Percentiles rank a stretch among this genome's conserved stretches.
phyloP scores from a whole-genome alignment of 441 rosid species.

The Brassica balearica region DNA sequence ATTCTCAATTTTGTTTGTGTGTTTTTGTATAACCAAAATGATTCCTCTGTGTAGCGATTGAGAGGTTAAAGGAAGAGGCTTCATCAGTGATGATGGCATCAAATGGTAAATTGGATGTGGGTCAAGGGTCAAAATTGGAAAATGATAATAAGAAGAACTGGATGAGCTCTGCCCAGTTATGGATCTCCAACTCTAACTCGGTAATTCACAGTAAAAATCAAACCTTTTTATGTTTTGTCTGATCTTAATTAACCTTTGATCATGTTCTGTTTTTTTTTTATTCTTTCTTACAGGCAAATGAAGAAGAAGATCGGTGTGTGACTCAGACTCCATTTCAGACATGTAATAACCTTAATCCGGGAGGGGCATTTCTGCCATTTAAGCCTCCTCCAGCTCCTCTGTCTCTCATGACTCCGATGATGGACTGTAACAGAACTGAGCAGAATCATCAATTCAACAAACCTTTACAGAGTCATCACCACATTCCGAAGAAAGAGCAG shows the following conservation, averaged over 20 bases:
- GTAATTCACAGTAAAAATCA: constrained; percentile 22
- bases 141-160: constrained; percentile 52
- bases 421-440: constrained; percentile 36
- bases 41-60: constrained; percentile 48
- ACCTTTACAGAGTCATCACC: constrained; percentile 28
- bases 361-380: constrained; percentile 60
- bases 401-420: constrained; percentile 46
- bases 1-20: neutral
- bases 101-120: constrained; percentile 42
- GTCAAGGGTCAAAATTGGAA: constrained; percentile 41
- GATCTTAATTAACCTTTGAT: constrained; percentile 11
- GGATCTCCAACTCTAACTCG: constrained; percentile 48
- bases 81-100: constrained; percentile 40
- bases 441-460: constrained; percentile 32
- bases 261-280: neutral
- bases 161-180: constrained; percentile 62
- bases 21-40: neutral
- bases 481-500: constrained; percentile 53
- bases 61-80: constrained; percentile 53
- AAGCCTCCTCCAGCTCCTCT: constrained; percentile 38
- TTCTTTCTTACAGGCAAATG: constrained; percentile 44
- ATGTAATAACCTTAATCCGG: constrained; percentile 42
- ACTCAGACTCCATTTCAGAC: constrained; percentile 51
- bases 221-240: neutral
- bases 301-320: constrained; percentile 51